These are phyloP conservation scores for Acacia crassicarpa DNA, from an alignment of 306 rosid genomes.

Conservation along the genomic window DNA sequence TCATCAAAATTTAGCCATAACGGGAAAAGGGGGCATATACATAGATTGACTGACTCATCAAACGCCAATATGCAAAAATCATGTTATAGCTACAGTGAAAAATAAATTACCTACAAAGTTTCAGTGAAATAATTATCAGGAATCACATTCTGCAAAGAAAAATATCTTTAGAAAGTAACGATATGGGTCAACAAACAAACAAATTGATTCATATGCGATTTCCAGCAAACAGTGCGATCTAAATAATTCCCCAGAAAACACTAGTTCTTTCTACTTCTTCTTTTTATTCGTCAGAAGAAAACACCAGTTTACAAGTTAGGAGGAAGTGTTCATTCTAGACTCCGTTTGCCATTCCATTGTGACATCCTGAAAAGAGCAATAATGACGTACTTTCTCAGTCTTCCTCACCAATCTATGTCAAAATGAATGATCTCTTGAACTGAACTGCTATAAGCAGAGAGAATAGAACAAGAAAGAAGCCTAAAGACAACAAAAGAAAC, in stretches of 20 bases:
- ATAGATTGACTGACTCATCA: conserved; percentile 9
- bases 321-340: neutral
- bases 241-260: neutral
- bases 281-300: neutral
- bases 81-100: neutral
- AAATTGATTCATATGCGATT: neutral
- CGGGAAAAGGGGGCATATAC: conserved; percentile 5
- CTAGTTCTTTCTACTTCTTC: neutral
- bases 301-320: neutral
- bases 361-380: neutral
- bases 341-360: neutral
- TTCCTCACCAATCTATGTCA: neutral
- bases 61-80: neutral
- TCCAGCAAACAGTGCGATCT: neutral
- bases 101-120: neutral
- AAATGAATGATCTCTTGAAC: neutral
- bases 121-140: neutral
- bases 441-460: neutral
- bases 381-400: neutral
- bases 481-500: neutral
- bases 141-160: neutral
- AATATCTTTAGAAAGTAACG: neutral
- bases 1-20: neutral
- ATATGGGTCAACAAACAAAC: neutral
- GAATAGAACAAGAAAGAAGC: neutral